Conservation (phyloP, 2,329 filamentous ascomycete species). For the Penicillium capsulatum region DNA sequence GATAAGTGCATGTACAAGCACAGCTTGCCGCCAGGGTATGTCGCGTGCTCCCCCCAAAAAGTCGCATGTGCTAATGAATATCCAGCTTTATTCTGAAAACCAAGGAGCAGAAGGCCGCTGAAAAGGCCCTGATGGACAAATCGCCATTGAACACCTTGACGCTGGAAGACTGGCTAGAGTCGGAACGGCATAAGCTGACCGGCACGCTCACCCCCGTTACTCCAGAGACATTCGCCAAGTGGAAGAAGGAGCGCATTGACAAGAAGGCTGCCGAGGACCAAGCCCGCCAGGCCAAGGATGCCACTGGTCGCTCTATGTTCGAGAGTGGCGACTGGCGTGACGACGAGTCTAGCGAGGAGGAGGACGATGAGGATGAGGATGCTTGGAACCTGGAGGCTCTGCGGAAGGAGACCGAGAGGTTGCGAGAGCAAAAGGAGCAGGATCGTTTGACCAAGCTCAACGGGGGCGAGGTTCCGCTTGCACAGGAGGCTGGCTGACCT, state of each 20-base stretch:
- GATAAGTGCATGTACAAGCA: conserved; percentile 99
- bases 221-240: conserved; percentile 86
- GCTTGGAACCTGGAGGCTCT: conserved; percentile 78
- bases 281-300: conserved; percentile 86
- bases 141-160: conserved; percentile 91
- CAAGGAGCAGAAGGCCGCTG: conserved; percentile 89
- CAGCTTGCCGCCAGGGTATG: conserved; percentile 86
- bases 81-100: conserved; percentile 90
- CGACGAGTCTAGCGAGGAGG: conserved; percentile 60
- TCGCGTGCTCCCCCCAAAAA: conserved; percentile 20
- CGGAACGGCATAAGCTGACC: conserved; percentile 89
- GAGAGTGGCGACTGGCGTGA: conserved; percentile 90
- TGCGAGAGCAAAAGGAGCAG: conserved; percentile 71
- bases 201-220: conserved; percentile 91
- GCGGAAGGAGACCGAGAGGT: conserved; percentile 75
- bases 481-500: conserved; percentile 29
- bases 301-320: conserved; percentile 89
- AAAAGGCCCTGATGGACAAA: conserved; percentile 95
- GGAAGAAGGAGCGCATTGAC: conserved; percentile 89
- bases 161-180: conserved; percentile 94
- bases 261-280: conserved; percentile 96
- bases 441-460: conserved; percentile 53
- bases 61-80: conserved; percentile 10
- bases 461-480: conserved; percentile 26
- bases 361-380: conserved; percentile 51